These are phyloP conservation scores for Helminthosporium solani DNA, from an alignment of 2,329 filamentous ascomycete genomes.

Conservation along the genomic window DNA sequence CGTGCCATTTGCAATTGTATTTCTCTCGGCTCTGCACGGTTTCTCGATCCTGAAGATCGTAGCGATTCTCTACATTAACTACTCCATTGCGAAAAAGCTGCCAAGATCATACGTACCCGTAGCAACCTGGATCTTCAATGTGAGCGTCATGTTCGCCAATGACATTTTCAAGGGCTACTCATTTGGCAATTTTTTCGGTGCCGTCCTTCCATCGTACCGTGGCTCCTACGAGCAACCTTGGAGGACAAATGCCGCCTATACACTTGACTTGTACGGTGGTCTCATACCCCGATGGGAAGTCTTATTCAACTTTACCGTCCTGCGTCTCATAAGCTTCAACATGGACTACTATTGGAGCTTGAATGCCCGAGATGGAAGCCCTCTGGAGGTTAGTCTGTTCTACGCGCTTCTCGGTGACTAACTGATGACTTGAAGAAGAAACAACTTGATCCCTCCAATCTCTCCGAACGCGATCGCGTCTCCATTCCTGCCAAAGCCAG, in stretches of 20 bases:
- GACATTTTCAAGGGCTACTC: conserved; percentile 79
- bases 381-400: conserved; percentile 71
- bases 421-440: conserved; percentile 90
- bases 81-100: conserved; percentile 70
- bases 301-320: conserved; percentile 93
- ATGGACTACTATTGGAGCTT: conserved; percentile 94
- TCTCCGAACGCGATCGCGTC: conserved; percentile 88
- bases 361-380: conserved; percentile 60
- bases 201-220: conserved; percentile 49
- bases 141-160: conserved; percentile 83
- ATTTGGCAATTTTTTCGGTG: conserved; percentile 62
- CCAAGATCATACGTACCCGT: conserved; percentile 70
- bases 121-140: conserved; percentile 87
- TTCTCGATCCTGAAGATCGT: conserved; percentile 82
- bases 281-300: conserved; percentile 92
- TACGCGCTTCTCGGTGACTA: conserved; percentile 7
- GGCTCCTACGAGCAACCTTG: conserved; percentile 44
- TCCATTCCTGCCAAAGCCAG: conserved; percentile 67
- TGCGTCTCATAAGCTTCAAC: conserved; percentile 94
- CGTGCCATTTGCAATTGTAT: conserved; percentile 74
- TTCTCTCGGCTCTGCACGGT: conserved; percentile 78
- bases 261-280: conserved; percentile 77
- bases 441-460: conserved; percentile 80
- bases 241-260: conserved; percentile 63
- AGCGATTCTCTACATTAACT: conserved; percentile 78